Evolutionary conservation across 805 yeast genomes (phyloP), one percentile per base, ranked within the genome.

Genomic region (Kazachstania psychrophila): DNA sequence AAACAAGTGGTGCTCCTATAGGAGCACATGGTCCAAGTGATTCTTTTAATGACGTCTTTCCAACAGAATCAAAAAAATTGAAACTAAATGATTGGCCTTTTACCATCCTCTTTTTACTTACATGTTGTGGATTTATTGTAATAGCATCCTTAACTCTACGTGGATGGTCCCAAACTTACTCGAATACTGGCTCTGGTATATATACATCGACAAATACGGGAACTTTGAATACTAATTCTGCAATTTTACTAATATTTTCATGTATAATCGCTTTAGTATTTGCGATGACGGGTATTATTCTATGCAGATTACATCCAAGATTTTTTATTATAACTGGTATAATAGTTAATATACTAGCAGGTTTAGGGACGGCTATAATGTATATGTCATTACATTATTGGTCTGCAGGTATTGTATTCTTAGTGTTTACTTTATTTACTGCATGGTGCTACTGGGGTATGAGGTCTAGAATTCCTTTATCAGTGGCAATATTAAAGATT

Each of bases 361-460:
- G 89, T 3, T 48, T 85, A 19, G 95, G 82, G 13, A 77, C 94
- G 5, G 74, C 86, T 5, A 77, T 87, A 46, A 79, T 74, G 59
- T 83, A 81, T 52, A 68, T 87, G 48, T 77, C 69, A 1, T 67
- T 71, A 46, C 64, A 68, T 23, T 81, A 83, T 58, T 85, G 79
- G 66, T 77, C 89, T 4, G 89, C 94, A 0, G 95, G 86, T 2
- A 66, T 83, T 42, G 86, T 79, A 25, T 80, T 79, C 45, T 61
- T 81, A 44, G 68, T 79, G 1, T 81, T 83, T 56, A 70, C 87
- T 0, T 52, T 70, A 2, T 58, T 80, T 36, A 69, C 78, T 17
- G 84, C 83, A 6, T 75, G 72, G 66, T 72, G 78, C 52, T 85
- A 79, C 60, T 83, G 85, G 84, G 58, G 72, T 6, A 73, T 81